Evolutionary conservation across 805 yeast species (phyloP), one percentile per base, ranked within the genome.

Genomic region (Metschnikowia matae): DNA sequence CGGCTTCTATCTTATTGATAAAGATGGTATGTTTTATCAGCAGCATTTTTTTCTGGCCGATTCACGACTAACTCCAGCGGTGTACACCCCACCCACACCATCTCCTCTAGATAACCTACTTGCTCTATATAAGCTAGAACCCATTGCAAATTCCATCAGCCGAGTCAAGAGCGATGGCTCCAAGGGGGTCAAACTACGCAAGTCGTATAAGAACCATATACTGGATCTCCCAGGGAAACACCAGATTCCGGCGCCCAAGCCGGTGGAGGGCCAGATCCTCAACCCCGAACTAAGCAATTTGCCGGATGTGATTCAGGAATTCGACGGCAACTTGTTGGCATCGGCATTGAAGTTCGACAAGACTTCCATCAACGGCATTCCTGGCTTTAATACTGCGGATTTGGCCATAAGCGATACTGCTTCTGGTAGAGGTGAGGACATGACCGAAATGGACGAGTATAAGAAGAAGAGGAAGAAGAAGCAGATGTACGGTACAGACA

Each of bases 161-260:
- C 79, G 99, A 62, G 78, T 85, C 10, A 90, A 88, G 60, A 84
- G 89, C 2, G 95, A 86, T 60, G 96, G 97, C 0, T 79, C 94
- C 0, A 90, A 88, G 58, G 97, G 96, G 48, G 90, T 90, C 36
- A 94, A 94, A 69, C 78, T 94, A 49, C 79, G 99, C 60, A 94
- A 94, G 68, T 89, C 97, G 0, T 94, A 94, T 70, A 94, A 94
- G 66, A 90, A 91, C 56, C 98, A 92, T 64, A 86, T 94, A 13
- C 75, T 79, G 36, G 97, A 91, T 58, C 71, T 94, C 29, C 87
- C 96, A 0, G 97, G 91, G 2, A 85, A 84, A 62, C 88, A 83
- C 57, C 74, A 74, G 35, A 82, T 86, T 38, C 87, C 88, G n/a
- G 75, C 65, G 0, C 59, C 60, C 18, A 70, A 66, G 47, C 72